Evolutionary conservation across 164 flowering plant genomes (phyloP).

Genomic region (Cinnamomum micranthum): DNA sequence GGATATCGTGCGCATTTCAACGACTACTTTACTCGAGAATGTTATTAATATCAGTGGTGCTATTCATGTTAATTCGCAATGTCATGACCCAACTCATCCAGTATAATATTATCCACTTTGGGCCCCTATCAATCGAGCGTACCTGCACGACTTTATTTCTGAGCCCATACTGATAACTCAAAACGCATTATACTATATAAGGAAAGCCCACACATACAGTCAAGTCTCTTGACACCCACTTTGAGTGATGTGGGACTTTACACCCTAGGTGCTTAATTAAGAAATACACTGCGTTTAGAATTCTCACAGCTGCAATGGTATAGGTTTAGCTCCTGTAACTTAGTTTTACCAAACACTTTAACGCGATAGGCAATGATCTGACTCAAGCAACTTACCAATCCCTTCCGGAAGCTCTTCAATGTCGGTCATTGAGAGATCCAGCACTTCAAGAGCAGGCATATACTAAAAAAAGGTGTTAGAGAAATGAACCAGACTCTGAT

Average conservation of each 20-base stretch:
- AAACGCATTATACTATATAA: too few species aligned
- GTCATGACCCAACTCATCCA: too few species aligned
- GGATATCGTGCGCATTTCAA: neutral
- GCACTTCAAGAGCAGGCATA: slow-evolving; percentile 11
- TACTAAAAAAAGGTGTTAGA: slow-evolving; percentile 3
- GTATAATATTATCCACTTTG: too few species aligned
- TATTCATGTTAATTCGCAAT: slow-evolving; percentile 4
- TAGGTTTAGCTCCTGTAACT: slow-evolving; percentile 6
- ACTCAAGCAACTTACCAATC: slow-evolving; percentile 1
- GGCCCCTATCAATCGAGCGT: too few species aligned
- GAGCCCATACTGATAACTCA: too few species aligned
- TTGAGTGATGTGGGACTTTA: too few species aligned
- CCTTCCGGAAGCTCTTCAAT: slow-evolving; percentile 4
- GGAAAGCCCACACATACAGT: too few species aligned
- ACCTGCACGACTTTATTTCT: too few species aligned
- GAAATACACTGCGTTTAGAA: slow-evolving; percentile 6
- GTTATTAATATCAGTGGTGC: neutral
- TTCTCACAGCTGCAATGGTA: neutral
- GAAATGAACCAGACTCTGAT: neutral
- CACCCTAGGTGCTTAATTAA: slow-evolving; percentile 2
- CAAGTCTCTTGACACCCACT: too few species aligned
- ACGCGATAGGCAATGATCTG: neutral
- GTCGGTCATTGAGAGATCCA: slow-evolving; percentile 15
- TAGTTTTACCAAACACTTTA: neutral
- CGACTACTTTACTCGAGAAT: neutral